Base-by-base conservation (phyloP, 2,329 filamentous ascomycete genomes). In the Fusarium denticulatum region DNA sequence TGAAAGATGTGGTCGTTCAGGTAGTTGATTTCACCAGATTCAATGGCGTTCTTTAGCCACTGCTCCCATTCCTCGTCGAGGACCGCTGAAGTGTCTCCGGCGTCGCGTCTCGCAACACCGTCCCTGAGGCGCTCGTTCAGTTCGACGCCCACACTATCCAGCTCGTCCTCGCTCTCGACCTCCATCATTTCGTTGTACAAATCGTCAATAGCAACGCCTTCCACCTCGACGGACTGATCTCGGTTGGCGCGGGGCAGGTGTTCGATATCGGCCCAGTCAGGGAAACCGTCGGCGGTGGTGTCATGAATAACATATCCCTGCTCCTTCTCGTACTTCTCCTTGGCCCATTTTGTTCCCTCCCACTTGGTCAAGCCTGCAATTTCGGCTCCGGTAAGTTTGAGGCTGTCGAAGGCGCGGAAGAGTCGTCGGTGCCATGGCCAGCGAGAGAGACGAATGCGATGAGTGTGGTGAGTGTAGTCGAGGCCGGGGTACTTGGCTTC, bases 331-430 rank as follows among this genome's bases (percentile, higher is more conserved):
- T 91, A 96, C 61, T 93, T 89, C 79, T 95, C 92, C 79, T 94
- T 92, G 69, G 93, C 93, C 93, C 93, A 95, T 70, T 91, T 90
- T 15, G 93, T 95, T 64, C 93, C 93, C 83, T 95, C 93, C 93
- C 93, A 96, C 78, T 93, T 92, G 66, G 93, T 95, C 79, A 95
- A 85, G 55, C 86, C 85, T 60, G 89, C 86, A 75, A 96, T 94
- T 80, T 96, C 93, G 76, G 86, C 84, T 64, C 89, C 84, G 13
- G 93, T 96, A 43, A 95, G 85, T 47, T 87, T 87, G 30, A 95
- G 86, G 32, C 82, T 84, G 81, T 95, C 92, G 77, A 96, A 94
- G 34, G 93, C 92, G 45, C 90, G 89, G 81, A 96, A 95, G 18
- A 96, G 88, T 64, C 91, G 89, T 70, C 90, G 88, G 81, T 96